A percentile compares a stretch with the other conserved stretches of the same genome.
phyloP scores from a whole-genome alignment of 2,329 filamentous ascomycete species.

The Phyllosticta citriasiana region DNA sequence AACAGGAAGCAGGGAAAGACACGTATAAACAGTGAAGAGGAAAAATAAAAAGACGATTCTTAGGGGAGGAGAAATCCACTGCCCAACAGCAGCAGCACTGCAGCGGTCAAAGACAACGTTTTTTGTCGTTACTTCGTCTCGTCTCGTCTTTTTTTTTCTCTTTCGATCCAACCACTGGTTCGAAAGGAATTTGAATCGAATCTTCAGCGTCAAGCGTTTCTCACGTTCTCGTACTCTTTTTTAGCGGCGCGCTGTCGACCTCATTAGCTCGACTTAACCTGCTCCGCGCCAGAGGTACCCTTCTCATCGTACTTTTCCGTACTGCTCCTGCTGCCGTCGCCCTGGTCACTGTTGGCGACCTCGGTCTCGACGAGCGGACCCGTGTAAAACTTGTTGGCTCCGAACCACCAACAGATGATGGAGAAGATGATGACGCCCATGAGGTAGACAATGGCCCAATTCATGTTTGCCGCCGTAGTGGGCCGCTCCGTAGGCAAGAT shows the following conservation, averaged over 20 bases:
- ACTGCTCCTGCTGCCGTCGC: background rate
- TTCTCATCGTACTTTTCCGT: background rate
- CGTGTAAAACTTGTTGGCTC: conserved; percentile 13
- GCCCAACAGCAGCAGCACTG: background rate
- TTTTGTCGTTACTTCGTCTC: background rate
- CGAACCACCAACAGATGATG: conserved; percentile 11
- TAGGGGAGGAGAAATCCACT: background rate
- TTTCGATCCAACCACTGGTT: background rate
- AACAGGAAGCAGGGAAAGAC: background rate
- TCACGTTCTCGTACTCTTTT: background rate
- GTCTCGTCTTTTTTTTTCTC: background rate
- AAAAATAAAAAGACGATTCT: background rate
- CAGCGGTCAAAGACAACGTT: background rate
- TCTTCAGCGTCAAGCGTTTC: background rate
- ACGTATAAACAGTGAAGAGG: background rate
- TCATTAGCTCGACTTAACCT: background rate
- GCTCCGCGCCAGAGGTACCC: background rate
- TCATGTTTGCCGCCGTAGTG: conserved; percentile 13
- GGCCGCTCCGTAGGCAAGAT: conserved; percentile 12
- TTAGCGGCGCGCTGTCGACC: background rate
- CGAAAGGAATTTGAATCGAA: background rate
- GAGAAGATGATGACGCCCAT: conserved; percentile 11
- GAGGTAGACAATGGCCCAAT: conserved; percentile 13
- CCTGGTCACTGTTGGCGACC: background rate
- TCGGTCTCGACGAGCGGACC: conserved; percentile 13